phyloP scores from a whole-genome alignment of 805 yeast species.

The Kodamaea leandrae region DNA sequence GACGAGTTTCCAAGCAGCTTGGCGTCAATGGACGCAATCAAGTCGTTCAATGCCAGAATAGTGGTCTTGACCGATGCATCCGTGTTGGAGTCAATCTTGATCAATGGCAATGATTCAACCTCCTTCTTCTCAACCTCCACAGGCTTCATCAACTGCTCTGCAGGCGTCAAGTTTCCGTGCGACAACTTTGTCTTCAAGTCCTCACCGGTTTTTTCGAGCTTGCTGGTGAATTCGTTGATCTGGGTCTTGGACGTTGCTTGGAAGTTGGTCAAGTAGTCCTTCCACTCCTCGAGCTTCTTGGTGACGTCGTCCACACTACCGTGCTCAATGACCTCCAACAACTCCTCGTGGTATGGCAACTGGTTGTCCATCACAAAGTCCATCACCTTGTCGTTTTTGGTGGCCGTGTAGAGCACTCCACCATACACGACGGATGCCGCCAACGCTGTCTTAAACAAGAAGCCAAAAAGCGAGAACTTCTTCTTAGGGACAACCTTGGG shows the following conservation, averaged over 20 bases:
- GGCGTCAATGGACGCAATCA: constrained; percentile 36
- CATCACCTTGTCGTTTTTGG: constrained; percentile 43
- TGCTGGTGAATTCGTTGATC: constrained; percentile 31
- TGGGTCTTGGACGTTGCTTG: constrained; percentile 32
- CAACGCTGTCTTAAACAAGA: constrained; percentile 30
- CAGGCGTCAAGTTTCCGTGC: constrained; percentile 28
- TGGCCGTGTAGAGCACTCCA: constrained; percentile 38
- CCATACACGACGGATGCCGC: constrained; percentile 34
- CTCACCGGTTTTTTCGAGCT: constrained; percentile 33
- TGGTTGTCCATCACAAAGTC: constrained; percentile 44
- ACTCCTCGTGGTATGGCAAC: constrained; percentile 42
- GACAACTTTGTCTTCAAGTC: constrained; percentile 30
- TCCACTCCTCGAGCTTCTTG: constrained; percentile 17
- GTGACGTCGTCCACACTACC: constrained; percentile 34
- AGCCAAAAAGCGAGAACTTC: constrained; percentile 29
- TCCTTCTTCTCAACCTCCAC: constrained; percentile 36
- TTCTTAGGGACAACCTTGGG: constrained; percentile 17
- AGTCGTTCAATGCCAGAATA: constrained; percentile 37
- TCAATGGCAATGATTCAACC: constrained; percentile 32
- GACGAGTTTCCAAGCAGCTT: constrained; percentile 23
- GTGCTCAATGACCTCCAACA: constrained; percentile 36
- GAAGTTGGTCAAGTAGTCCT: constrained; percentile 18
- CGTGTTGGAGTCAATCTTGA: constrained; percentile 19
- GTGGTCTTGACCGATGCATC: constrained; percentile 37
- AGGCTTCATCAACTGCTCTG: constrained; percentile 41